Conservation (phyloP, 176 grass and related monocot genomes). For the Hyparrhenia diplandra region DNA sequence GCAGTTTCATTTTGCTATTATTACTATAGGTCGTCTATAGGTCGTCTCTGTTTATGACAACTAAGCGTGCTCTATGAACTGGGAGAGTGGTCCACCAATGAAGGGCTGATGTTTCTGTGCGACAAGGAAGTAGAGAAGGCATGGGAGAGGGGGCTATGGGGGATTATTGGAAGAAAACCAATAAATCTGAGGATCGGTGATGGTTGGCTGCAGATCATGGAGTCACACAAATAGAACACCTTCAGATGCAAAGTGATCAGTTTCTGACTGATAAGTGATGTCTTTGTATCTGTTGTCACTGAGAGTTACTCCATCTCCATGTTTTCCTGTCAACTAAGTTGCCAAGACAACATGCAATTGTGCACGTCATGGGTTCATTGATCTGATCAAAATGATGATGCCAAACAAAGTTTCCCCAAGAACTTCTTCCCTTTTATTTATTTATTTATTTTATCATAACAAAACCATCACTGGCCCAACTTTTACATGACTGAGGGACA, state of each 20-base stretch:
- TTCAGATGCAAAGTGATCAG: neutral
- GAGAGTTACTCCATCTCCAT: too few species aligned
- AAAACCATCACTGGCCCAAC: neutral
- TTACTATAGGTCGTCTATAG: too few species aligned
- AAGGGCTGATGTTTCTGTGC: neutral
- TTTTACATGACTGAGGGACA: neutral
- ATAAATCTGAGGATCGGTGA: neutral
- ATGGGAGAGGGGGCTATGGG: neutral
- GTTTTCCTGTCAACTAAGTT: too few species aligned
- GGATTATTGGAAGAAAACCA: neutral
- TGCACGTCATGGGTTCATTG: too few species aligned
- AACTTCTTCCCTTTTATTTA: too few species aligned
- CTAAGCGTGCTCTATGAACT: neutral
- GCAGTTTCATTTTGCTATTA: neutral
- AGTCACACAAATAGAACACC: conserved; percentile 3
- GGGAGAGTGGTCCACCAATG: neutral
- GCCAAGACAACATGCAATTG: too few species aligned
- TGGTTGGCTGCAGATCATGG: too few species aligned
- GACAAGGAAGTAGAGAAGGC: neutral
- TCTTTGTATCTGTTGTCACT: neutral
- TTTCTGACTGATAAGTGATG: neutral
- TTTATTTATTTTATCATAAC: too few species aligned
- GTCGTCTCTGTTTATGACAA: too few species aligned
- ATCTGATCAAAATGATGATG: neutral
- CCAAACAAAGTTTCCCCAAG: neutral